phyloP scores from a whole-genome alignment of 345 rosid genomes.

The Eutrema yunnanense region DNA sequence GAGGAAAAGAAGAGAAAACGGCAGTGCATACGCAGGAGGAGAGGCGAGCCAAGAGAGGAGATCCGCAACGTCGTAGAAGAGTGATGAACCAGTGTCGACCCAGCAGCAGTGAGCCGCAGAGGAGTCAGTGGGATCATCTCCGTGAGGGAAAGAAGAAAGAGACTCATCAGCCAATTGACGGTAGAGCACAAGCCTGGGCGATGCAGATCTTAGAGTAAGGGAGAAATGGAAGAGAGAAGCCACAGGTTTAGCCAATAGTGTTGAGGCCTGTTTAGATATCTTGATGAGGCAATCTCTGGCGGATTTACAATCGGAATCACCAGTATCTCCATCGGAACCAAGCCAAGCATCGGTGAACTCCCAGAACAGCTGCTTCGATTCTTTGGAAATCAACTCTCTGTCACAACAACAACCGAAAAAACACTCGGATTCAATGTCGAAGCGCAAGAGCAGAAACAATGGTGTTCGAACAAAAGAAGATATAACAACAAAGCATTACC shows the following conservation, averaged over 20 bases:
- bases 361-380: slow-evolving; percentile 80
- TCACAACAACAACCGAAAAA: neutral
- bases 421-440: neutral
- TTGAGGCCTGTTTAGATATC: slow-evolving; percentile 45
- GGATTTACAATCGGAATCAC: slow-evolving; percentile 44
- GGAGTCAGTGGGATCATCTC: slow-evolving; percentile 48
- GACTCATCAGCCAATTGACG: slow-evolving; percentile 93
- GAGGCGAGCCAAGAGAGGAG: slow-evolving; percentile 52
- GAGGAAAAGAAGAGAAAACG: neutral
- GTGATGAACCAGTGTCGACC: slow-evolving; percentile 78
- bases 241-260: slow-evolving; percentile 50
- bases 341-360: slow-evolving; percentile 76
- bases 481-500: slow-evolving; percentile 39
- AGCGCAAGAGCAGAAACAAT: neutral
- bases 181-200: slow-evolving; percentile 84
- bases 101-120: slow-evolving; percentile 80
- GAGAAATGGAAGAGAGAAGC: slow-evolving; percentile 78
- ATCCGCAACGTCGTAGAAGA: slow-evolving; percentile 72
- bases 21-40: slow-evolving; percentile 45
- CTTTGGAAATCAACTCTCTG: slow-evolving; percentile 84
- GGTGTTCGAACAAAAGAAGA: slow-evolving; percentile 1
- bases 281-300: slow-evolving; percentile 73
- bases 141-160: slow-evolving; percentile 75
- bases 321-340: slow-evolving; percentile 37
- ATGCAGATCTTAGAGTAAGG: slow-evolving; percentile 75